Evolutionary conservation across 2,329 filamentous ascomycete genomes (phyloP).

Genomic region (Westerdykella aurantiaca): DNA sequence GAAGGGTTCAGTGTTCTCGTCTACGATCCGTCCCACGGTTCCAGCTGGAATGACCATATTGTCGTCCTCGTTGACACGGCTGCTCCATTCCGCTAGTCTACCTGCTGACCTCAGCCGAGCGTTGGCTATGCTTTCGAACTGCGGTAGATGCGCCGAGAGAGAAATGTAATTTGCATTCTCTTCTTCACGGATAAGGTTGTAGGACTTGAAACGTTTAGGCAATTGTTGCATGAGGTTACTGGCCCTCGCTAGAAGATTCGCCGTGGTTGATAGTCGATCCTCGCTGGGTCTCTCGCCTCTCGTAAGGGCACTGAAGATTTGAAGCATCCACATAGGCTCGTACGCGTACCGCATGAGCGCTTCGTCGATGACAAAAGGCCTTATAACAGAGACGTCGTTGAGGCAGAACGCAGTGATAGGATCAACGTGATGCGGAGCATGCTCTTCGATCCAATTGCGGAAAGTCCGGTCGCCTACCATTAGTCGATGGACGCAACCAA

Average conservation of each 20-base stretch:
- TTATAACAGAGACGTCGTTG: conserved; percentile 49
- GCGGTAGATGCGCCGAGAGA: conserved; percentile 57
- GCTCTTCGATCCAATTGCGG: conserved; percentile 27
- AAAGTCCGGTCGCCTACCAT: conserved; percentile 48
- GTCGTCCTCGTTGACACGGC: conserved; percentile 15
- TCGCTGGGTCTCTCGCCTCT: conserved; percentile 42
- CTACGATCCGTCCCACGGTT: conserved; percentile 67
- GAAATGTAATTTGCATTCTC: conserved; percentile 76
- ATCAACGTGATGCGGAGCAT: conserved; percentile 16
- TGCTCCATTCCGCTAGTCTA: neutral
- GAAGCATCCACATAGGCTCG: conserved; percentile 73
- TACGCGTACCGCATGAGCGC: conserved; percentile 76
- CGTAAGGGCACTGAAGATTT: conserved; percentile 61
- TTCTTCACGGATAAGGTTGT: conserved; percentile 75
- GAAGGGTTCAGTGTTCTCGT: conserved; percentile 63
- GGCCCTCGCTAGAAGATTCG: conserved; percentile 62
- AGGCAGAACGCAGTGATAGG: conserved; percentile 50
- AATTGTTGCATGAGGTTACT: conserved; percentile 71
- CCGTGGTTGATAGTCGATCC: conserved; percentile 47
- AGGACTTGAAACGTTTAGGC: conserved; percentile 65
- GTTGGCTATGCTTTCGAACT: conserved; percentile 48
- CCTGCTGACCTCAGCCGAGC: neutral
- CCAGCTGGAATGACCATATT: conserved; percentile 59
- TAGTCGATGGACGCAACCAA: conserved; percentile 60
- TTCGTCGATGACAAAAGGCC: conserved; percentile 57